A percentile compares a stretch with the other conserved stretches of the same genome.
Conservation (phyloP, 208 protist species). For the Leishmania turanica region DNA sequence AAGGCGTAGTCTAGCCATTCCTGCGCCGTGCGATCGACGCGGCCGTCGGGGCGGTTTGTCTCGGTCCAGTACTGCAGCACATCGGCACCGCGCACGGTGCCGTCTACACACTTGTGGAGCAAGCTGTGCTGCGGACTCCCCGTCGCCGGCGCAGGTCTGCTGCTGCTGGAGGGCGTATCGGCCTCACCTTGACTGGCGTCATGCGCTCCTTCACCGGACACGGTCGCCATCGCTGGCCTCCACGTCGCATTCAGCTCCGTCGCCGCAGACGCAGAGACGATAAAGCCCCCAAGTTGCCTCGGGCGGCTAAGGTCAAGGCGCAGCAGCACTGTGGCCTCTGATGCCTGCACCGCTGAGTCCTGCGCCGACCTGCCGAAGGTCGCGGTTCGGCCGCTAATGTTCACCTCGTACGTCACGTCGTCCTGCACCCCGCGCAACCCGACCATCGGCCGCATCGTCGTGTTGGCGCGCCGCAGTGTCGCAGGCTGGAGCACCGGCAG, state of each 20-base stretch:
- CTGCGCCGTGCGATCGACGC: constrained; percentile 46
- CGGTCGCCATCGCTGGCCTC: neutral
- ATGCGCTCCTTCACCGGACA: neutral
- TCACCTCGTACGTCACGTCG: constrained; percentile 70
- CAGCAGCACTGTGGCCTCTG: constrained; percentile 49
- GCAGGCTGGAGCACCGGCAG: constrained; percentile 59
- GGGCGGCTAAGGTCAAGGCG: constrained; percentile 63
- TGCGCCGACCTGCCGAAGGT: neutral
- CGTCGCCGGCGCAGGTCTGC: neutral
- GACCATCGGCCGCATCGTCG: constrained; percentile 73
- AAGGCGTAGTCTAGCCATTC: constrained; percentile 78
- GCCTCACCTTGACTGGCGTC: neutral
- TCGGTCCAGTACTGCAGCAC: constrained; percentile 82
- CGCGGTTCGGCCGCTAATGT: constrained; percentile 44
- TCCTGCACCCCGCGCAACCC: constrained; percentile 60
- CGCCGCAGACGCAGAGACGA: constrained; percentile 14
- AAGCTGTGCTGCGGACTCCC: constrained; percentile 28
- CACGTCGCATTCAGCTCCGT: too few relatives aligned
- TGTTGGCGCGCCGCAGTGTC: constrained; percentile 44
- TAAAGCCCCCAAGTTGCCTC: constrained; percentile 53
- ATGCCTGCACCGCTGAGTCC: neutral
- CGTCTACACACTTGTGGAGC: constrained; percentile 61
- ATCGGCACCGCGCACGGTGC: constrained; percentile 54
- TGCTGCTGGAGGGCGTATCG: neutral
- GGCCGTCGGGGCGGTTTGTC: constrained; percentile 68